A percentile compares a stretch with the other conserved stretches of the same genome.
Conservation (phyloP, 2,329 filamentous ascomycete species). For the Ophiostoma fasciatum region DNA sequence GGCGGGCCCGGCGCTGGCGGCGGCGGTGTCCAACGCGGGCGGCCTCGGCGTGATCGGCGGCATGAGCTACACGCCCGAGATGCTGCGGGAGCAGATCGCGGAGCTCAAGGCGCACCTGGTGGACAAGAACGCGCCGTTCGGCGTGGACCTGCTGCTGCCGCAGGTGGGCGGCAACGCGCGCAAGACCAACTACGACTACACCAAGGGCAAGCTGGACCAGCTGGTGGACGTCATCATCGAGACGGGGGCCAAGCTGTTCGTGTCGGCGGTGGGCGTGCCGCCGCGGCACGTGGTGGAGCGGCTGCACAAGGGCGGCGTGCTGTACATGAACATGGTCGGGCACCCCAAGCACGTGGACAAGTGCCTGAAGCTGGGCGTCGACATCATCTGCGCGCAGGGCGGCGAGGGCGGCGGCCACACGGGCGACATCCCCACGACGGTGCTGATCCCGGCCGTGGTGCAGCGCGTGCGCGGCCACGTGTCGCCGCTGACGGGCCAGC, state of each 20-base stretch:
- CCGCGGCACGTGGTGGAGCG: constrained; percentile 78
- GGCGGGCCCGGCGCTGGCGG: constrained; percentile 87
- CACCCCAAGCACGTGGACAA: constrained; percentile 99
- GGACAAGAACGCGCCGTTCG: constrained; percentile 91
- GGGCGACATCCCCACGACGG: constrained; percentile 78
- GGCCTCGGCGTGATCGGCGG: constrained; percentile 94
- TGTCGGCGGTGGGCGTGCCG: constrained; percentile 89
- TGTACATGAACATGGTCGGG: constrained; percentile 99
- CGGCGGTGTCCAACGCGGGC: constrained; percentile 92
- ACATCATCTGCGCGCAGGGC: constrained; percentile 97
- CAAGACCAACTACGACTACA: constrained; percentile 99
- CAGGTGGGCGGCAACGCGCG: constrained; percentile 89
- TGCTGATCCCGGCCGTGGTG: constrained; percentile 87
- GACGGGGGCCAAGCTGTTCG: constrained; percentile 81
- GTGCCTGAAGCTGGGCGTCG: constrained; percentile 78
- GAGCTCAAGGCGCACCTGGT: constrained; percentile 80
- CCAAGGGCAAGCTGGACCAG: constrained; percentile 92
- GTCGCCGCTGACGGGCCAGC: constrained; percentile 72
- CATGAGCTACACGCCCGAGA: constrained; percentile 89
- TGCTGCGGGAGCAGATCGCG: constrained; percentile 87
- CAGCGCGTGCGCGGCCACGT: constrained; percentile 66
- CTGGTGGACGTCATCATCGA: constrained; percentile 88
- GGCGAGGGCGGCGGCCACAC: constrained; percentile 96
- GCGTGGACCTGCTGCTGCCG: constrained; percentile 82
- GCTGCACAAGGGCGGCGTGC: constrained; percentile 72